Base-by-base conservation (phyloP, 768 basidiomycete genomes). In the Lepiota brunneoincarnata region DNA sequence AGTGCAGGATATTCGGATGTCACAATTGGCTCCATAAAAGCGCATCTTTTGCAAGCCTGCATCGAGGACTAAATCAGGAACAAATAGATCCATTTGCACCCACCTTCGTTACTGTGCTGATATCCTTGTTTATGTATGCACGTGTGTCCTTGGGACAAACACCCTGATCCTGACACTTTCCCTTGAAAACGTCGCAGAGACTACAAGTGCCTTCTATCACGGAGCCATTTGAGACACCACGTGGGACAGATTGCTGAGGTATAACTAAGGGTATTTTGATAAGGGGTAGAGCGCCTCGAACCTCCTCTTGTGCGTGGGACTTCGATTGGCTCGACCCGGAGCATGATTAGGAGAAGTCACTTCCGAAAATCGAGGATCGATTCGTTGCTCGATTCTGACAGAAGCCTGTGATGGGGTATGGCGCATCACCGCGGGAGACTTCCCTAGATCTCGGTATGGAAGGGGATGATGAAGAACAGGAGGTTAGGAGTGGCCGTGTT, bases 1-100 rank as follows among this genome's bases (percentile, higher is more conserved):
- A 52, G 7, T 39, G 51, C 5, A 52, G 17, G 15, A 52, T 26
- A 34, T 52, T 52, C 3, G 51, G 51, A 52, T 52, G 51, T 15
- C 9, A 38, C 12, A 52, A 23, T n/a, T 52, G 40, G 7, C 51
- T 18, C 51, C 51, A 52, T 7, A 52, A 18, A 6, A 52, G 42
- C n/a, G n/a, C n/a, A n/a, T n/a, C n/a, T n/a, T n/a, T n/a, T n/a
- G n/a, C n/a, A n/a, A n/a, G n/a, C 26, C 46, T 48, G 17, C n/a
- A n/a, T 12, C 31, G 7, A 6, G 12, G 31, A 34, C 24, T 6
- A 34, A 23, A 20, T 46, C 7, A 20, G 14, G 6, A 9, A 26
- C 11, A 11, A 11, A 38, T 11, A 38, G n/a, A 38, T 38, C 11
- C 11, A 34, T 34, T 11, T 41, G 9, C 5, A 9, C 7, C 18